phyloP scores from a whole-genome alignment of 352 stramenopile genomes.

The Globisporangium nodosum region DNA sequence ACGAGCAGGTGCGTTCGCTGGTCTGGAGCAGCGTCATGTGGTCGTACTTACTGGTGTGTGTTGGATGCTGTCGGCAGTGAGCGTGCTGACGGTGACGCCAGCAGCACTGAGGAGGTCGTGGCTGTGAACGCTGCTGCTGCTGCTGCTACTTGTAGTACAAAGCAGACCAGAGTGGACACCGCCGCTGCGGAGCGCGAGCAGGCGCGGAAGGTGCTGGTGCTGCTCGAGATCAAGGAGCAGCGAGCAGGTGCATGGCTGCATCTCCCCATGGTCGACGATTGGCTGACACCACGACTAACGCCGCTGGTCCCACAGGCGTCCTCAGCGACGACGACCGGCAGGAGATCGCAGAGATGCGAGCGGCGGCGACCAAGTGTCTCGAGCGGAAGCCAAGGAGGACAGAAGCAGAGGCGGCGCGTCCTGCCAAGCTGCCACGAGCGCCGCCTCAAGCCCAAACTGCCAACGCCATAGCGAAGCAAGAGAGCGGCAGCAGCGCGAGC shows the following conservation, averaged over 20 bases:
- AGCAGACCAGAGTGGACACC: not conserved
- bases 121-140: not conserved
- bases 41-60: not conserved
- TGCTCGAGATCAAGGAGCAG: conserved; percentile 14
- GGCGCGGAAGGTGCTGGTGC: conserved; percentile 18
- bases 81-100: not conserved
- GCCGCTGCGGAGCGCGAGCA: not conserved
- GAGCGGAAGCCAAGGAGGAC: not conserved
- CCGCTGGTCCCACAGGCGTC: not conserved
- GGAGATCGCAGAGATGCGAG: conserved; percentile 1
- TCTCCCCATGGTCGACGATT: not conserved
- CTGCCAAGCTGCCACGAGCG: not conserved
- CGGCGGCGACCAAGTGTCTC: conserved; percentile 3
- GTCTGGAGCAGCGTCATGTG: no score
- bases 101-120: not conserved
- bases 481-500: not conserved
- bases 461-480: not conserved
- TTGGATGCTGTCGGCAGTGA: not conserved
- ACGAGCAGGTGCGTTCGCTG: not conserved
- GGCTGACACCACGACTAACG: not conserved
- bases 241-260: conserved; percentile 8
- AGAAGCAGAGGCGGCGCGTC: not conserved
- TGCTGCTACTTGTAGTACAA: no score
- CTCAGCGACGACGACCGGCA: conserved; percentile 6
- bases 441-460: not conserved